phyloP scores from a whole-genome alignment of 345 rosid genomes.

The Toxicodendron radicans region DNA sequence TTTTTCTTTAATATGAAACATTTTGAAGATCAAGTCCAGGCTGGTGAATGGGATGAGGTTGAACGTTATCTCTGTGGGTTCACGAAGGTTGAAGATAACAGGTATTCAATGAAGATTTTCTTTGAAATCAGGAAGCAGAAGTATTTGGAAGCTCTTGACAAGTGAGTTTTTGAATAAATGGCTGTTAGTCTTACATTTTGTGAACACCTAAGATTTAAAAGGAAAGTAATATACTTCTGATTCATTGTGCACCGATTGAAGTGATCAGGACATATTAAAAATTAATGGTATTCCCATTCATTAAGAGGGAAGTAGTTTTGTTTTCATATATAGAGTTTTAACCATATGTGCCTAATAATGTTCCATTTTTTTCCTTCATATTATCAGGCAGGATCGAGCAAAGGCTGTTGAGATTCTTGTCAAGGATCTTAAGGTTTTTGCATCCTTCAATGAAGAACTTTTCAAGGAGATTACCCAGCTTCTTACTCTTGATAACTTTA shows the following conservation, averaged over 20 bases:
- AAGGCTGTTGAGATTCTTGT: conserved; percentile 84
- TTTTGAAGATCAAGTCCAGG: conserved; percentile 73
- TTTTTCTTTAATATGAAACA: conserved; percentile 77
- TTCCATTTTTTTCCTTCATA: conserved; percentile 11
- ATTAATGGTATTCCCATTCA: background rate
- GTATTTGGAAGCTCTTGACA: conserved; percentile 84
- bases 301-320: background rate
- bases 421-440: conserved; percentile 71
- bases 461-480: conserved; percentile 81
- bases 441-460: conserved; percentile 71
- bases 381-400: conserved; percentile 65
- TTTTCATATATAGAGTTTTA: background rate
- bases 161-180: conserved; percentile 32
- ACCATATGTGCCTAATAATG: conserved; percentile 11
- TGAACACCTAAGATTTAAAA: conserved; percentile 3
- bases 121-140: conserved; percentile 92
- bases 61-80: conserved; percentile 77
- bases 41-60: conserved; percentile 90
- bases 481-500: conserved; percentile 71
- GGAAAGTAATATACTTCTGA: background rate
- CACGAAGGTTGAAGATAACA: conserved; percentile 91
- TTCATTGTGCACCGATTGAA: background rate
- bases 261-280: background rate
- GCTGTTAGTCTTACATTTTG: background rate
- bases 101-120: conserved; percentile 84